Base-by-base conservation (phyloP, 805 yeast species). In the Yamadazyma paraphyllophila region DNA sequence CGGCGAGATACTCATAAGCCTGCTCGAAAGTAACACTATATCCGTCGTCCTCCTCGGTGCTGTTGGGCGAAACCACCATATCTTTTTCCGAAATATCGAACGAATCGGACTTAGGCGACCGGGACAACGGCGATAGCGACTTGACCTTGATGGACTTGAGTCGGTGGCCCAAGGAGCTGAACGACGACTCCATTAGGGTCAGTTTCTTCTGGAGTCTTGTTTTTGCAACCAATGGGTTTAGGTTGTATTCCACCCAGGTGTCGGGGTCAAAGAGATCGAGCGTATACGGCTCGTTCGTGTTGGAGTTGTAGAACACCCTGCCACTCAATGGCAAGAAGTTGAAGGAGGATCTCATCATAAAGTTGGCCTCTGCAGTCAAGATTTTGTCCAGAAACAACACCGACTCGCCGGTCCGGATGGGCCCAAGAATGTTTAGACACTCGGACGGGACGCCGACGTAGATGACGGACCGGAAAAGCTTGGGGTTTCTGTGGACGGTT, bases 401-500 rank as follows among this genome's bases (percentile, higher is more conserved):
- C 34, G 83, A 76, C 60, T 91, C 97, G 17, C 95, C 95, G 53
- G 76, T 81, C 53, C 96, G 65, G 2, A 90, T 64, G 0, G 97
- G 97, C 1, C 97, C 97, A 44, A 91, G 63, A 38, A 89, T 86
- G 59, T 88, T 88, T 9, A 90, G 80, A 62, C 96, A 89, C 57
- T 86, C 88, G 16, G 83, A 72, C 2, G 97, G 97, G 0, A 82
- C 76, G 1, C 97, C 97, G 11, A 80, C 92, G 57, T 89, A 91
- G 2, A 91, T 63, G 1, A 91, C 54, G 1, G 94, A 92, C 49
- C 91, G 72, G 56, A 91, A 77, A 36, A 89, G 62, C 11, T 76
- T 66, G 0, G 96, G 90, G 47, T 80, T 76, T 42, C 69, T 67
- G 44, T 84, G 85, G 73, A 91, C 69, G 0, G 85, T 88, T 45